Base-by-base conservation (phyloP, 306 rosid genomes). In the Rosa lucieae region DNA sequence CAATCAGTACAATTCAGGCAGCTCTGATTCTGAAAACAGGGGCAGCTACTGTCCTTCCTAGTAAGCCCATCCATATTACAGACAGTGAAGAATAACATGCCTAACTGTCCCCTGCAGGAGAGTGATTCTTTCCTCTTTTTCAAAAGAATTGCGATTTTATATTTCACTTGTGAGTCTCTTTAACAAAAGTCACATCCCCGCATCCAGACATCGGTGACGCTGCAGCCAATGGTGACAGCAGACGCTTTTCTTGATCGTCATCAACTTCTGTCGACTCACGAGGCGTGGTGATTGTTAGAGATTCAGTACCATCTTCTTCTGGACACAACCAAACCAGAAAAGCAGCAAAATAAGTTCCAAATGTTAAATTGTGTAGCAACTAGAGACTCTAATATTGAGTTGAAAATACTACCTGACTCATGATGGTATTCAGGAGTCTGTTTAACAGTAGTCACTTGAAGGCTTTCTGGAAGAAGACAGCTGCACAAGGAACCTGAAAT, bases 401-500 rank as follows among this genome's bases (percentile, higher is more conserved):
- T 6, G 23, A 40, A 40, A 40, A 69, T 75, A 83, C 87, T 82
- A 96, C 99, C 99, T 3, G 94, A 87, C 76, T 73, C 84, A 4
- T 90, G 94, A 21, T 85, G 93, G 84, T 85, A 88, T 80, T 96
- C 98, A 3, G 99, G 97, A 72, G 82, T 71, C 81, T 89, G 96
- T 87, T 93, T 91, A 82, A 96, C 94, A 44, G 86, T 67, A 46
- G 94, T 85, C 67, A 85, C 91, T 91, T 93, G 92, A 81, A 96
- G 92, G 82, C 94, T 88, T 88, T 96, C 99, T 67, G 99, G 99
- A 75, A 96, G 97, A 81, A 96, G 77, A 85, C 99, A 96, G 78
- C 99, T 87, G 80, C 99, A 96, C 70, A 96, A 52, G 70, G 91
- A 77, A 86, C 98, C 99, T 96, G 94, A 79, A 82, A 85, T 77